phyloP scores from a whole-genome alignment of 345 rosid genomes.

The Syzygium aqueum region DNA sequence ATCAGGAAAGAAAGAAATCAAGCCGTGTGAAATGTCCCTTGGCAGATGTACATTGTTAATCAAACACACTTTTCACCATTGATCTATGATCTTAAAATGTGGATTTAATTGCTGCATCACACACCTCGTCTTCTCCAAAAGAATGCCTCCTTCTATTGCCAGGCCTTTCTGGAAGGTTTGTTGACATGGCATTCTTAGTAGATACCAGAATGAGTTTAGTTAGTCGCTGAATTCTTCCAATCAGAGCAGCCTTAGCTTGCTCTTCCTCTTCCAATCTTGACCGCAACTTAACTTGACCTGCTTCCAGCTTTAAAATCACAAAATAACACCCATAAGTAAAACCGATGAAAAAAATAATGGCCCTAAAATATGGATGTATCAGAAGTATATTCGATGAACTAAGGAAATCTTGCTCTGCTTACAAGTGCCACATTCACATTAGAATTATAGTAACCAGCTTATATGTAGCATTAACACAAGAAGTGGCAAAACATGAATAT shows the following conservation, averaged over 20 bases:
- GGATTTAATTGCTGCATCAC: neutral
- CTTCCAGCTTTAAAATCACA: conserved; percentile 49
- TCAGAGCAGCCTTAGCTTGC: conserved; percentile 58
- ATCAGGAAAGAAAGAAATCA: conserved; percentile 2
- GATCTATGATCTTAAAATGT: neutral
- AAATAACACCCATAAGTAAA: neutral
- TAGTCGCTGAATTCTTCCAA: conserved; percentile 69
- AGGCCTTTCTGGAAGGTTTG: conserved; percentile 41
- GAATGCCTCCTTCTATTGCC: conserved; percentile 60
- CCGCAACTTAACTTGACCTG: conserved; percentile 63
- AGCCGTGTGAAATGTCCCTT: neutral
- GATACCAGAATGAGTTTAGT: conserved; percentile 68
- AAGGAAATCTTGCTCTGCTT: neutral
- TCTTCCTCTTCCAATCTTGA: conserved; percentile 72
- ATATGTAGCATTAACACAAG: neutral
- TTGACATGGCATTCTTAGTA: conserved; percentile 48
- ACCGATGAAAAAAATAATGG: neutral
- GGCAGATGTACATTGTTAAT: neutral
- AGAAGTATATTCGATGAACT: neutral
- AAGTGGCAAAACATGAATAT: neutral
- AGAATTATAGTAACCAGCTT: neutral
- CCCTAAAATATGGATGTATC: neutral
- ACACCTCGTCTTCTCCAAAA: conserved; percentile 75
- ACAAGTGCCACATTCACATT: neutral
- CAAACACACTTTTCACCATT: neutral